Evolutionary conservation across 2,329 filamentous ascomycete species (phyloP).

Genomic region (Aspergillus ruber): DNA sequence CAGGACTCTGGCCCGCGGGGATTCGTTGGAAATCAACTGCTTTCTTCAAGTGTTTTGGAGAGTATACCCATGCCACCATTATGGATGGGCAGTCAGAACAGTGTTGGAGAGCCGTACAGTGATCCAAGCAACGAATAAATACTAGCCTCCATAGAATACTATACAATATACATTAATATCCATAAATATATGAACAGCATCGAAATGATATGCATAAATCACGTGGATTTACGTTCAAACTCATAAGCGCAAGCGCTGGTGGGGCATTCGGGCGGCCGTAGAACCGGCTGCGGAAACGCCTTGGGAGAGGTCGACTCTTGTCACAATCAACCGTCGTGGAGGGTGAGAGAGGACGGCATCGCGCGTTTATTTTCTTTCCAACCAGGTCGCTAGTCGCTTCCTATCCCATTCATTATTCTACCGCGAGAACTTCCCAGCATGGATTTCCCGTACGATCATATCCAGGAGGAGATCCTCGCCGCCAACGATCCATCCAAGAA

Average conservation of each 20-base stretch:
- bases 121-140: conserved; percentile 13
- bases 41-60: conserved; percentile 40
- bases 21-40: conserved; percentile 29
- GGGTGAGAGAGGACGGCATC: neutral
- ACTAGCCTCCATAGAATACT: neutral
- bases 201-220: neutral
- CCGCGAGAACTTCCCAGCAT: conserved; percentile 44
- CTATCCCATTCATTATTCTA: neutral
- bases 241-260: conserved; percentile 1
- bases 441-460: conserved; percentile 97
- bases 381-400: neutral
- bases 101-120: conserved; percentile 32
- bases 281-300: conserved; percentile 12
- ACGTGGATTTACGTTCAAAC: neutral
- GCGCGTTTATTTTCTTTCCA: neutral
- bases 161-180: neutral
- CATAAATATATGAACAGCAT: neutral
- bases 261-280: conserved; percentile 28
- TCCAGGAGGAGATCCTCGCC: conserved; percentile 70
- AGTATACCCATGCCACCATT: conserved; percentile 35
- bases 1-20: conserved; percentile 11
- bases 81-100: conserved; percentile 34
- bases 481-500: conserved; percentile 47
- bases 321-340: conserved; percentile 1
- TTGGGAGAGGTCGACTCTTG: conserved; percentile 1